Evolutionary conservation across 768 basidiomycete genomes (phyloP), one percentile per base, ranked within the genome.

Genomic region (Gymnopilus junonius): DNA sequence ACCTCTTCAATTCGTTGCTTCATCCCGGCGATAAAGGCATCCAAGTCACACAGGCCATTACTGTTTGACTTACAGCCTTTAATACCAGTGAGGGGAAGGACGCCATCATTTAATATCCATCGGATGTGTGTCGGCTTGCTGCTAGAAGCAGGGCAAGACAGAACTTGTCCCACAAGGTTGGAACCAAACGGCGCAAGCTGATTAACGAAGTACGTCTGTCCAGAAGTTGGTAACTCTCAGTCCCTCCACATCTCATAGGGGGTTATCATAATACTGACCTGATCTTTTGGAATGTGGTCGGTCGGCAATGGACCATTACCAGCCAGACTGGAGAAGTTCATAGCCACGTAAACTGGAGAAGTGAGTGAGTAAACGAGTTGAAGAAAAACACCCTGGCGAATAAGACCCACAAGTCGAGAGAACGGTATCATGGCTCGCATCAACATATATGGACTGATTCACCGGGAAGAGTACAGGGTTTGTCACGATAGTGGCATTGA

Each of bases 341-440:
- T 81, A 10, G 92, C 90, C 12, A 88, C 87, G 27, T 91, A 76
- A 43, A 90, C 87, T 85, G 48, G 80, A 56, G 40, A 20, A 65
- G 55, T 43, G 32, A 57, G 31, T 53, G 11, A 45, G 14, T 35
- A 21, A n/a, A 58, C n/a, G 14, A 17, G 32, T 42, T 10, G 21
- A 21, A 23, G 2, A 17, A 23, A 11, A 25, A 11, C 48, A 29
- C 17, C 8, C 39, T 53, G n/a, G 37, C n/a, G 14, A 6, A 42
- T 11, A 39, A 27, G 15, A 70, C 82, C 15, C 65, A 88, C 88
- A 83, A 57, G 90, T 83, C 20, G 87, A 76, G 2, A 92, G 81
- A 20, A 91, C 85, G 4, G 89, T 88, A 67, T 93, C 92, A 64
- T 93, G 92, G 21, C 83, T 86, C 1, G 87, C 87, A 67, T 93